Conservation (phyloP, 176 grass and related monocot genomes). For the Eragrostis curvula region DNA sequence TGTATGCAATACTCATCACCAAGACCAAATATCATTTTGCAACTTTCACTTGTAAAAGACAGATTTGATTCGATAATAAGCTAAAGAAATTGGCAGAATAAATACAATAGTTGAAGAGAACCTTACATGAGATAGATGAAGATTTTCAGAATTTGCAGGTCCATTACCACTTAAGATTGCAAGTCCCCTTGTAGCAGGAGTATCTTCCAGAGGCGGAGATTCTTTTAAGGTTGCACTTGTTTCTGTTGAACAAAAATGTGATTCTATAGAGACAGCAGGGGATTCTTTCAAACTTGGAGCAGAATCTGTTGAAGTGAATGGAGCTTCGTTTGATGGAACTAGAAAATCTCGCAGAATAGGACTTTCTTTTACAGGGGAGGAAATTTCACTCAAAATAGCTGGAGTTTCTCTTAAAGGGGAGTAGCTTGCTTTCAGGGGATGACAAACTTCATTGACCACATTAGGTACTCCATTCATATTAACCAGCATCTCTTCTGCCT, state of each 20-base stretch:
- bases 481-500: slow-evolving; percentile 36
- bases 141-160: slow-evolving; percentile 37
- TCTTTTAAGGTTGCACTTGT: slow-evolving; percentile 29
- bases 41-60: not conserved
- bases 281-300: slow-evolving; percentile 42
- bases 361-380: slow-evolving; percentile 35
- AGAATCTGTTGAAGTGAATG: slow-evolving; percentile 40
- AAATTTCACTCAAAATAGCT: slow-evolving; percentile 42
- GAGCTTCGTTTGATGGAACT: slow-evolving; percentile 44
- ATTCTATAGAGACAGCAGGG: slow-evolving; percentile 31
- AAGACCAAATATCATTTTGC: slow-evolving; percentile 23
- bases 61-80: not conserved
- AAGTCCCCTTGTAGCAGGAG: slow-evolving; percentile 36
- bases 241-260: slow-evolving; percentile 54
- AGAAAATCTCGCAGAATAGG: slow-evolving; percentile 37
- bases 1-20: slow-evolving; percentile 2
- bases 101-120: slow-evolving; percentile 19
- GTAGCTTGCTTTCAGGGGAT: slow-evolving; percentile 38
- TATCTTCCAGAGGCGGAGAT: slow-evolving; percentile 20
- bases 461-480: slow-evolving; percentile 44
- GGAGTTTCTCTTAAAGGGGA: slow-evolving; percentile 47
- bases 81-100: slow-evolving; percentile 16
- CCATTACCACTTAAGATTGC: slow-evolving; percentile 43
- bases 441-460: slow-evolving; percentile 34
- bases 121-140: slow-evolving; percentile 63